phyloP scores from a whole-genome alignment of 2,329 filamentous ascomycete species.

The Gaeumannomyces sp. region DNA sequence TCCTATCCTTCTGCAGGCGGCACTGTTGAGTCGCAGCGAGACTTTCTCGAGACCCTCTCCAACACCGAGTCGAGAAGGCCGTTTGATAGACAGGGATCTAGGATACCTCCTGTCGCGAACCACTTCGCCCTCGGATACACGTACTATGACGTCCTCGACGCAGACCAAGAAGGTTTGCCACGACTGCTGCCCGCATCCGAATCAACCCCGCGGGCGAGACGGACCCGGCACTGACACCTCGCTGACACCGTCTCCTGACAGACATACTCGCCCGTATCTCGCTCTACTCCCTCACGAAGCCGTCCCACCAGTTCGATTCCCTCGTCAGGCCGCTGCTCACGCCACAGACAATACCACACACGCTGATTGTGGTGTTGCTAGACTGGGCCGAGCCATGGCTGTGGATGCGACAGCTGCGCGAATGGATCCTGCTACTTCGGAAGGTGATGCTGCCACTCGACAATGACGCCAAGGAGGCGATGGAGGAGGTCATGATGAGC shows the following conservation, averaged over 20 bases:
- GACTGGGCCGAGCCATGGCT: slow-evolving; percentile 93
- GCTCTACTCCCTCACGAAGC: slow-evolving; percentile 79
- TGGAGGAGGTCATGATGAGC: slow-evolving; percentile 78
- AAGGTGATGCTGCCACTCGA: slow-evolving; percentile 69
- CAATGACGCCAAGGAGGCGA: slow-evolving; percentile 68
- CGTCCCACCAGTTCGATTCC: slow-evolving; percentile 74
- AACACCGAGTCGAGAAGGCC: slow-evolving; percentile 46
- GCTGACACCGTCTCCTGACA: slow-evolving; percentile 27
- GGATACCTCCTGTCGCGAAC: slow-evolving; percentile 76
- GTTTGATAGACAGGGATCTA: slow-evolving; percentile 49
- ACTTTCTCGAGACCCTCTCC: slow-evolving; percentile 67
- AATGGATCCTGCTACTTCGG: slow-evolving; percentile 81
- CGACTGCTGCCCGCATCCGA: slow-evolving; percentile 1
- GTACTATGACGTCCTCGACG: slow-evolving; percentile 89
- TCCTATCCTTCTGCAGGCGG: slow-evolving; percentile 50
- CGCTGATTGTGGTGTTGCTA: slow-evolving; percentile 81
- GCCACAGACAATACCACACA: slow-evolving; percentile 76
- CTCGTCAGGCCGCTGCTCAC: slow-evolving; percentile 81
- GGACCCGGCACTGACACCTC: not conserved
- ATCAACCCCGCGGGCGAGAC: not conserved
- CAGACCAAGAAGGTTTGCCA: slow-evolving; percentile 83
- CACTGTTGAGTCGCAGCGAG: slow-evolving; percentile 73
- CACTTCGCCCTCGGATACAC: slow-evolving; percentile 91
- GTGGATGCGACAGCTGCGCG: slow-evolving; percentile 82
- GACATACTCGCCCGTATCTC: slow-evolving; percentile 88